Conservation (phyloP, 2,329 filamentous ascomycete species). For the Coniochaeta prunicola region DNA sequence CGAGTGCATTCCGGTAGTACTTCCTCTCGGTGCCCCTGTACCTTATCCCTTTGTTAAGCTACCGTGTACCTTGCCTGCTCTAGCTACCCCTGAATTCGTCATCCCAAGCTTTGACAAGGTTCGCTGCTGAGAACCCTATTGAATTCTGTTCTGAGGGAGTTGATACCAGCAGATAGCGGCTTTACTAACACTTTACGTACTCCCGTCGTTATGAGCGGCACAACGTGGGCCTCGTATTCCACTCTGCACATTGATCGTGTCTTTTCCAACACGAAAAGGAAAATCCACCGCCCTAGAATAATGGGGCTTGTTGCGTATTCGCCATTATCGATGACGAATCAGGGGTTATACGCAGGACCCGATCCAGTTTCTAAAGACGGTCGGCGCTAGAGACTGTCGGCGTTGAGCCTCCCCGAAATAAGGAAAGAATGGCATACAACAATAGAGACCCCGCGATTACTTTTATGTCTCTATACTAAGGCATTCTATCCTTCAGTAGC, state of each 20-base stretch:
- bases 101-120: neutral
- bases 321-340: neutral
- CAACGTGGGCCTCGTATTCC: neutral
- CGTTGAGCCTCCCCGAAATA: no score
- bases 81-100: neutral
- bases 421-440: no score
- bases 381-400: no score
- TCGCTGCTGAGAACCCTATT: neutral
- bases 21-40: no score
- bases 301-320: neutral
- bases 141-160: no score
- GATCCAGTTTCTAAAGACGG: neutral
- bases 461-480: neutral
- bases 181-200: neutral
- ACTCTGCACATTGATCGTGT: neutral
- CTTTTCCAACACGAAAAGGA: neutral
- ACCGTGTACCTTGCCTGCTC: no score
- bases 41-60: no score
- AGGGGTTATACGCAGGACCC: no score
- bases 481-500: neutral
- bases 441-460: no score
- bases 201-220: no score
- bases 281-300: neutral
- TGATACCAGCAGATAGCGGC: no score
- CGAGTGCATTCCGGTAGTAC: no score